Evolutionary conservation across 306 rosid species (phyloP).

Genomic region (Ammopiptanthus mongolicus): DNA sequence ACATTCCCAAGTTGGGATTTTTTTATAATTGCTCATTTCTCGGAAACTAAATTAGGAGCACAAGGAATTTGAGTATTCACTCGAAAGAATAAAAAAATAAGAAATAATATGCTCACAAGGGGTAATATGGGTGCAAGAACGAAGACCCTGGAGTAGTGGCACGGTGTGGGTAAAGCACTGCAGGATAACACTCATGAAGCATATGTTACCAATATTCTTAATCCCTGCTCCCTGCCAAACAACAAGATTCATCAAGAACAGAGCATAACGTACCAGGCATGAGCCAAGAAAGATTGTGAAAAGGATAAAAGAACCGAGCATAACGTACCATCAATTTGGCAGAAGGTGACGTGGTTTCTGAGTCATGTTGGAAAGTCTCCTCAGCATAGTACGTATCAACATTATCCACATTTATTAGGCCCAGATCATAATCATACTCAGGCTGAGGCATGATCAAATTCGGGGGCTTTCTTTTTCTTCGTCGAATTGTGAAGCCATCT

Average conservation of each 20-base stretch:
- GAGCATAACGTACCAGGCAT: too few species aligned
- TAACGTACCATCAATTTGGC: slow-evolving; percentile 28
- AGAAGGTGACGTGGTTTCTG: too few species aligned
- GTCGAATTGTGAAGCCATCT: too few species aligned
- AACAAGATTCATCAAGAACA: neutral
- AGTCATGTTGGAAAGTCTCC: too few species aligned
- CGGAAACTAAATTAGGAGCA: too few species aligned
- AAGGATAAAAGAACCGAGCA: neutral
- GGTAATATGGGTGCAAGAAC: slow-evolving; percentile 29
- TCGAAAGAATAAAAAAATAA: neutral
- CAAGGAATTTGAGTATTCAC: neutral
- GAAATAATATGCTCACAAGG: slow-evolving; percentile 17
- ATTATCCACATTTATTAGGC: too few species aligned
- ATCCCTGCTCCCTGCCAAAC: slow-evolving; percentile 65
- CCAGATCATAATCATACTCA: too few species aligned
- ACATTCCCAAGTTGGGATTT: too few species aligned
- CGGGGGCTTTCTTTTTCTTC: too few species aligned
- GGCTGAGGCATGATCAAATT: too few species aligned
- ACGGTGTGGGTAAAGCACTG: slow-evolving; percentile 73
- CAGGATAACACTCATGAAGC: slow-evolving; percentile 58
- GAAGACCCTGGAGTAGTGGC: slow-evolving; percentile 49
- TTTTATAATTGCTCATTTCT: too few species aligned
- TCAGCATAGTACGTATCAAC: too few species aligned
- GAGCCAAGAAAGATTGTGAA: neutral
- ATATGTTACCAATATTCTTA: slow-evolving; percentile 55